These are phyloP conservation scores for Lithohypha guttulata DNA, from an alignment of 2,329 filamentous ascomycete species.

Conservation along the genomic window DNA sequence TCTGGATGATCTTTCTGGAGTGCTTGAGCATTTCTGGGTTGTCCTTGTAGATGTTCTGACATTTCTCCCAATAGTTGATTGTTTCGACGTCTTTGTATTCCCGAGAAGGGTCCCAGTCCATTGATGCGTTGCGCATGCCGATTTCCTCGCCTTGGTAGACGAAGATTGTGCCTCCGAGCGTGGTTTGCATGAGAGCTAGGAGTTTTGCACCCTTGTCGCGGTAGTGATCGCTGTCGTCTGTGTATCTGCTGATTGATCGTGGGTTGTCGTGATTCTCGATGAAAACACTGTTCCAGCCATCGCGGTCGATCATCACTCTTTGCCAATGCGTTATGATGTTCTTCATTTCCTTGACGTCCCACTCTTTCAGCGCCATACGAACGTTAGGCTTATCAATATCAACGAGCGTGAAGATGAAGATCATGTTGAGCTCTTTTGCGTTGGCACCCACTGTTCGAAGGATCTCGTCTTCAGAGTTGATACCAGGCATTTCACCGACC, in stretches of 20 bases:
- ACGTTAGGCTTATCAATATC: constrained; percentile 25
- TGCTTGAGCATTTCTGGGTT: constrained; percentile 21
- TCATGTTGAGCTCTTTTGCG: constrained; percentile 30
- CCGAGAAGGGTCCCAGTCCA: constrained; percentile 46
- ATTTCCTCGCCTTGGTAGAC: constrained; percentile 63
- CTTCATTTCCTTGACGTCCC: constrained; percentile 35
- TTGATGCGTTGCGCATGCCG: constrained; percentile 54
- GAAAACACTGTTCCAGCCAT: constrained; percentile 43
- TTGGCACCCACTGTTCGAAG: constrained; percentile 28
- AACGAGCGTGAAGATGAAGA: constrained; percentile 32
- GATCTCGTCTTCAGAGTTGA: constrained; percentile 27
- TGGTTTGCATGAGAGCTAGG: constrained; percentile 34
- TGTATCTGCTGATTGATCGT: constrained; percentile 39
- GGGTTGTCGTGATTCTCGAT: constrained; percentile 46
- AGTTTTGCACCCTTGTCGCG: constrained; percentile 38
- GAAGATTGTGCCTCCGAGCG: constrained; percentile 49
- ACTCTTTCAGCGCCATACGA: constrained; percentile 26
- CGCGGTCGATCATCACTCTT: constrained; percentile 36
- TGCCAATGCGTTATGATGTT: constrained; percentile 37
- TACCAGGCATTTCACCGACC: constrained; percentile 33
- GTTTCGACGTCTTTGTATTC: constrained; percentile 60
- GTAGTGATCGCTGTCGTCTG: constrained; percentile 36
- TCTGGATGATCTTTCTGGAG: constrained; percentile 24
- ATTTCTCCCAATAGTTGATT: constrained; percentile 45
- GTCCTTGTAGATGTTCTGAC: constrained; percentile 20